These are phyloP conservation scores for Brasilioporus rufonigricans DNA, from an alignment of 768 basidiomycete species.

Conservation along the genomic window DNA sequence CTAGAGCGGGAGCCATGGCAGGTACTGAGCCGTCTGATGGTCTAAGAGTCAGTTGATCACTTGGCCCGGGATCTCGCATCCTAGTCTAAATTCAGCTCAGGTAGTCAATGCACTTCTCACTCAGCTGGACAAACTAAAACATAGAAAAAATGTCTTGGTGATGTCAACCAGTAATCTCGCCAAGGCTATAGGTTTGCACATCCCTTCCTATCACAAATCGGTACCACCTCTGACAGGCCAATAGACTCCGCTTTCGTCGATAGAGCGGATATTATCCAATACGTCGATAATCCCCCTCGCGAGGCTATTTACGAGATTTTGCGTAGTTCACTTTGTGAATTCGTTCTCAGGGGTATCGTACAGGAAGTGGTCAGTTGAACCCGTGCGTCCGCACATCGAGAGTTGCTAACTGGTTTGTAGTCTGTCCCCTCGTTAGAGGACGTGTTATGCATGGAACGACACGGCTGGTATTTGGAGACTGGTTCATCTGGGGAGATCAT, in stretches of 20 bases:
- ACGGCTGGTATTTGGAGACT: constrained; percentile 4
- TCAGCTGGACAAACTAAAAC: constrained; percentile 93
- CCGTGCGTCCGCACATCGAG: not conserved
- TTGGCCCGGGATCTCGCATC: not conserved
- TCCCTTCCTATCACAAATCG: not conserved
- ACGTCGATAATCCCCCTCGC: constrained; percentile 85
- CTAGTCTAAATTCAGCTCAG: constrained; percentile 39
- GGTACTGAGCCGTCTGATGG: constrained; percentile 97
- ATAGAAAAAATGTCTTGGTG: constrained; percentile 89
- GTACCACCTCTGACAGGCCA: not conserved
- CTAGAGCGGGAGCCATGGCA: constrained; percentile 89
- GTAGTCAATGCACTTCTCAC: constrained; percentile 97
- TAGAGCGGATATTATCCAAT: constrained; percentile 95
- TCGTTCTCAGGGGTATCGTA: constrained; percentile 73
- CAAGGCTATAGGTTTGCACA: constrained; percentile 79
- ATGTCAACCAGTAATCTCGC: constrained; percentile 96
- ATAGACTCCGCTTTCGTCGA: constrained; percentile 94
- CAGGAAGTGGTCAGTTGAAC: constrained; percentile 50
- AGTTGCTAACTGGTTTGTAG: constrained; percentile 35
- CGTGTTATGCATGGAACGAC: constrained; percentile 31
- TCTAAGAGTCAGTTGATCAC: constrained; percentile 59
- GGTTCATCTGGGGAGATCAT: constrained; percentile 5
- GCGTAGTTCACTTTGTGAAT: constrained; percentile 75
- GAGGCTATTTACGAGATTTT: constrained; percentile 95
- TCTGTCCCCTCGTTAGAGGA: constrained; percentile 60